Evolutionary conservation across 2,329 filamentous ascomycete species (phyloP).

Genomic region (Aspergillus viridinutans): DNA sequence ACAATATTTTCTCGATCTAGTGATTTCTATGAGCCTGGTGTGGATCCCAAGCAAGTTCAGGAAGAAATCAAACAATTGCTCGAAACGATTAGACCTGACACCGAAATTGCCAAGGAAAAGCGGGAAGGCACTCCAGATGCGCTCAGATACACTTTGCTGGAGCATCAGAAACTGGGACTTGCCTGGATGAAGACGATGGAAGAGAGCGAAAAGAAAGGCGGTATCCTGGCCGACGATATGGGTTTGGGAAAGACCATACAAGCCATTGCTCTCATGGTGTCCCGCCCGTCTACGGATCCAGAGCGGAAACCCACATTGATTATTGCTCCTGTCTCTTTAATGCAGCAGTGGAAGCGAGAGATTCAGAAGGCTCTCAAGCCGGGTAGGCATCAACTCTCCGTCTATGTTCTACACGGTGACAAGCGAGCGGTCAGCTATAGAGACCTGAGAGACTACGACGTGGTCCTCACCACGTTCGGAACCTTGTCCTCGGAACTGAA

Average conservation of each 20-base stretch:
- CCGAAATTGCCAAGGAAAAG: slow-evolving; percentile 58
- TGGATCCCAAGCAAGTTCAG: slow-evolving; percentile 50
- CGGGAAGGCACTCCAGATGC: slow-evolving; percentile 66
- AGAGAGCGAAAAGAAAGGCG: slow-evolving; percentile 65
- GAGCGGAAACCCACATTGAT: slow-evolving; percentile 72
- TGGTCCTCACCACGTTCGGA: slow-evolving; percentile 76
- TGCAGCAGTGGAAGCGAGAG: slow-evolving; percentile 81
- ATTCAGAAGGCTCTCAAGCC: slow-evolving; percentile 65
- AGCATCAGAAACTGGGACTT: slow-evolving; percentile 75
- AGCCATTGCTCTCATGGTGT: slow-evolving; percentile 70
- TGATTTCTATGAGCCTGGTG: slow-evolving; percentile 19
- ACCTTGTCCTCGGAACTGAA: slow-evolving; percentile 66
- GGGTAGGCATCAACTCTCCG: slow-evolving; percentile 53
- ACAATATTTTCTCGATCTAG: slow-evolving; percentile 4
- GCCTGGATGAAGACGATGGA: slow-evolving; percentile 75
- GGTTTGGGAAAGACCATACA: slow-evolving; percentile 82
- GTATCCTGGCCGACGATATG: slow-evolving; percentile 78
- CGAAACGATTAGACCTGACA: slow-evolving; percentile 69
- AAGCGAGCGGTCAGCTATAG: slow-evolving; percentile 55
- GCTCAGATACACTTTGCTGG: slow-evolving; percentile 66
- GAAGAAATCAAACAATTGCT: slow-evolving; percentile 67
- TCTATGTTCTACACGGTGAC: slow-evolving; percentile 65
- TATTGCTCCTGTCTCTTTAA: slow-evolving; percentile 71
- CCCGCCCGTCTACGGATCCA: slow-evolving; percentile 58
- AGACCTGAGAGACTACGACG: slow-evolving; percentile 62